Evolutionary conservation across 371 early-diverging fungal species (phyloP).

Genomic region (Actinomucor elegans): DNA sequence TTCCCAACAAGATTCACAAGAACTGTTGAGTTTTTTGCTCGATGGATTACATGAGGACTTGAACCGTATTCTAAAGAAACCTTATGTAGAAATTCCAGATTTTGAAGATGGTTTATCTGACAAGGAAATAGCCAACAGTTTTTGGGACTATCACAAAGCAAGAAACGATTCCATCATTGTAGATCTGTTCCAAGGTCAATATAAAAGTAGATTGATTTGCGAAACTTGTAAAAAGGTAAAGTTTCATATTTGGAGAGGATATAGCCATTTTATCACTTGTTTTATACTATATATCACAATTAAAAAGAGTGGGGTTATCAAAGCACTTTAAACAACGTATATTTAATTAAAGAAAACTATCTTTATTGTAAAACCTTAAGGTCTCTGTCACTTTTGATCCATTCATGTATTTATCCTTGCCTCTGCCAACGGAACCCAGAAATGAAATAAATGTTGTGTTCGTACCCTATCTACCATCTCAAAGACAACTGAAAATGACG

Average conservation of each 20-base stretch:
- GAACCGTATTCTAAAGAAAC: constrained; percentile 60
- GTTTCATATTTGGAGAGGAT: too few species aligned
- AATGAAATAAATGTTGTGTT: constrained; percentile 33
- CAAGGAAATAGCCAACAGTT: constrained; percentile 45
- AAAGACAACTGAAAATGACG: constrained; percentile 10
- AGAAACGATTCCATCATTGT: constrained; percentile 89
- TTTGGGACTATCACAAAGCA: constrained; percentile 77
- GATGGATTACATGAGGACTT: constrained; percentile 81
- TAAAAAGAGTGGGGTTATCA: too few species aligned
- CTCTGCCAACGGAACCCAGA: constrained; percentile 41
- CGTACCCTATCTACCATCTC: constrained; percentile 40
- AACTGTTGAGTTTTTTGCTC: constrained; percentile 69
- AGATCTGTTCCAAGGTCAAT: constrained; percentile 86
- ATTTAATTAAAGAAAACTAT: constrained; percentile 18
- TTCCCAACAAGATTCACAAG: constrained; percentile 82
- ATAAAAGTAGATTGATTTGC: constrained; percentile 80
- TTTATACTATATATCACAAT: too few species aligned
- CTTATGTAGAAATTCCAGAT: constrained; percentile 67
- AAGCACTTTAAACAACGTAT: too few species aligned
- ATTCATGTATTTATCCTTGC: constrained; percentile 56
- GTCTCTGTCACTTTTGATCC: constrained; percentile 62
- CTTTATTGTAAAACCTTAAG: constrained; percentile 10
- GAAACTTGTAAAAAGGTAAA: constrained; percentile 67
- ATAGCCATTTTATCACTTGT: too few species aligned
- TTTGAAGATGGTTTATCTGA: constrained; percentile 28